phyloP scores from a whole-genome alignment of 257 asterid genomes.

The Solanum pinnatisectum region DNA sequence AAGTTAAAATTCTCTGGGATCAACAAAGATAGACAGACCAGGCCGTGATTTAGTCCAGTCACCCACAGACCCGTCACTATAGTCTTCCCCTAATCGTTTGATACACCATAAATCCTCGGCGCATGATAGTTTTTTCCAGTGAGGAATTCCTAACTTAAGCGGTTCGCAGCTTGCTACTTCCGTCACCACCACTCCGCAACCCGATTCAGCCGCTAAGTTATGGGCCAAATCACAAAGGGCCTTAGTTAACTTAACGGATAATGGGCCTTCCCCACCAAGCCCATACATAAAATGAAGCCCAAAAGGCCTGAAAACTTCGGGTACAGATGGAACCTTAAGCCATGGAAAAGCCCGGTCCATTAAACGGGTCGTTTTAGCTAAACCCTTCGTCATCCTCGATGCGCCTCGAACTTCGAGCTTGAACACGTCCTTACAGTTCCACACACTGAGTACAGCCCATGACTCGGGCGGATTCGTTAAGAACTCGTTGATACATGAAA shows the following conservation, averaged over 20 bases:
- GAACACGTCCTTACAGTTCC: conserved; percentile 79
- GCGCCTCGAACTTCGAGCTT: conserved; percentile 82
- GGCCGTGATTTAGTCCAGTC: conserved; percentile 88
- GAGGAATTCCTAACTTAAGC: conserved; percentile 61
- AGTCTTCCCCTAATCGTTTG: conserved; percentile 58
- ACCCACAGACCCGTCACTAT: conserved; percentile 63
- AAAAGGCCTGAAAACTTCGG: conserved; percentile 65
- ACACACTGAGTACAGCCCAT: conserved; percentile 77
- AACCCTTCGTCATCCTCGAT: conserved; percentile 32
- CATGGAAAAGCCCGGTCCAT: conserved; percentile 81
- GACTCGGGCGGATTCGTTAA: conserved; percentile 52
- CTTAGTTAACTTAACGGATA: conserved; percentile 12
- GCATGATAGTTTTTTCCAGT: conserved; percentile 79
- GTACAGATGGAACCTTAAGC: conserved; percentile 62
- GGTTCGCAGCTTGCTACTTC: conserved; percentile 69
- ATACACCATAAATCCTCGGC: conserved; percentile 87
- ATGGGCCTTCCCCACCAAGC: conserved; percentile 86
- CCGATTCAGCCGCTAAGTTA: conserved; percentile 46
- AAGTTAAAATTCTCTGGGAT: conserved; percentile 67
- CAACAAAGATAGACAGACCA: conserved; percentile 73
- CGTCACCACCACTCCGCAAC: conserved; percentile 82
- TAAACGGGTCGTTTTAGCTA: conserved; percentile 45
- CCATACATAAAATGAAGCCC: conserved; percentile 79
- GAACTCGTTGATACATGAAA: conserved; percentile 23
- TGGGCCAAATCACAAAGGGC: conserved; percentile 51